Evolutionary conservation across 1,284 basidiomycete genomes (phyloP).

Genomic region (Tausonia pullulans): DNA sequence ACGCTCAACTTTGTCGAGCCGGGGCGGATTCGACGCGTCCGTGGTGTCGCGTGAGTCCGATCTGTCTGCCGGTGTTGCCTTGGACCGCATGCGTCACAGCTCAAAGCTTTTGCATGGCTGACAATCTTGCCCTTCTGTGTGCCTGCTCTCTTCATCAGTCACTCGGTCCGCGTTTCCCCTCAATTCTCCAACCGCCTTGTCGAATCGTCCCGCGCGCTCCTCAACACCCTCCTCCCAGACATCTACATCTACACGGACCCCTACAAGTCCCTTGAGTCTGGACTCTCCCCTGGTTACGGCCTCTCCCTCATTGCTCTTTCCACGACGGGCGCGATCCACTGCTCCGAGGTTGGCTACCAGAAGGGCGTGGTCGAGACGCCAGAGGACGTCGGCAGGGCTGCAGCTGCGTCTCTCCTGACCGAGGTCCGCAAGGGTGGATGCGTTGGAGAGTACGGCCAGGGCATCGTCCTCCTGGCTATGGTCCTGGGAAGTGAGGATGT

Average conservation of each 20-base stretch:
- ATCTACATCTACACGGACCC: slow-evolving; percentile 98
- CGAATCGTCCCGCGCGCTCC: slow-evolving; percentile 75
- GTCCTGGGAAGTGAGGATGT: slow-evolving; percentile 93
- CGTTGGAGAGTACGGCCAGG: slow-evolving; percentile 81
- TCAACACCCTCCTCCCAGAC: slow-evolving; percentile 95
- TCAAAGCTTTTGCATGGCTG: neutral
- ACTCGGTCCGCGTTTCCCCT: slow-evolving; percentile 87
- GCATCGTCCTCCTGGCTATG: slow-evolving; percentile 81
- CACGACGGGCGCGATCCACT: slow-evolving; percentile 80
- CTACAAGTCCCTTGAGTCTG: slow-evolving; percentile 77
- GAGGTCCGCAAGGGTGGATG: slow-evolving; percentile 79
- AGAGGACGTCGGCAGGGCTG: slow-evolving; percentile 78
- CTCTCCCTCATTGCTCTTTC: slow-evolving; percentile 82
- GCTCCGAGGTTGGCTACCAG: slow-evolving; percentile 46
- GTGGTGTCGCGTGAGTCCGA: slow-evolving; percentile 74
- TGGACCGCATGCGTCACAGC: neutral
- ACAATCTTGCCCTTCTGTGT: neutral
- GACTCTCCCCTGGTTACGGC: slow-evolving; percentile 78
- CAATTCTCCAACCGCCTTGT: slow-evolving; percentile 98
- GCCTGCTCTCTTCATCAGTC: slow-evolving; percentile 40
- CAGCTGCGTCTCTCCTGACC: slow-evolving; percentile 61
- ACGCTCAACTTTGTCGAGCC: slow-evolving; percentile 83
- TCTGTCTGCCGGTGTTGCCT: neutral
- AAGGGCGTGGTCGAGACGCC: slow-evolving; percentile 46
- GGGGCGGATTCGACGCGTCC: slow-evolving; percentile 85